phyloP scores from a whole-genome alignment of 2,329 filamentous ascomycete species.

The Fusarium chaquense region DNA sequence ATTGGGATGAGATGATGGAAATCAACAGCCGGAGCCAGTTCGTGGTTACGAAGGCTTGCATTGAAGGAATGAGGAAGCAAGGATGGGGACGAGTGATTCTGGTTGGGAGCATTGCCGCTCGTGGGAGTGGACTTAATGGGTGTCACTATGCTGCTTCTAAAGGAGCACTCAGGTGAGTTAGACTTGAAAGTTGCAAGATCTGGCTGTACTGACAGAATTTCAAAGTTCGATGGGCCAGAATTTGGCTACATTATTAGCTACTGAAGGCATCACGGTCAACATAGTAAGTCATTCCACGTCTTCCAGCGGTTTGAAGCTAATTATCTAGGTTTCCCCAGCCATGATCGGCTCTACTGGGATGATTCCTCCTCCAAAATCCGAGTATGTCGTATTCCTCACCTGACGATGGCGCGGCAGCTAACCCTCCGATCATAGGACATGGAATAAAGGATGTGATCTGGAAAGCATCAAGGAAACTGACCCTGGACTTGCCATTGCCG shows the following conservation, averaged over 20 bases:
- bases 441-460: slow-evolving; percentile 49
- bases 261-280: slow-evolving; percentile 53
- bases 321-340: slow-evolving; percentile 50
- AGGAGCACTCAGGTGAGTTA: slow-evolving; percentile 45
- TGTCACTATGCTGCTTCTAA: slow-evolving; percentile 54
- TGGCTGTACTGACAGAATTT: neutral
- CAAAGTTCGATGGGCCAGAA: slow-evolving; percentile 53
- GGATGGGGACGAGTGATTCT: slow-evolving; percentile 51
- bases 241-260: slow-evolving; percentile 50
- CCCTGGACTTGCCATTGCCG: slow-evolving; percentile 52
- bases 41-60: slow-evolving; percentile 50
- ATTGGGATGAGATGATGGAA: slow-evolving; percentile 55
- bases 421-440: slow-evolving; percentile 41
- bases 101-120: slow-evolving; percentile 52
- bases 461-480: slow-evolving; percentile 49
- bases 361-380: slow-evolving; percentile 51
- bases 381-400: slow-evolving; percentile 28
- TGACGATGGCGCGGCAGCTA: neutral
- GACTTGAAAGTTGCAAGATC: neutral
- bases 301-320: neutral
- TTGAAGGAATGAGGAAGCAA: slow-evolving; percentile 50
- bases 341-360: slow-evolving; percentile 54
- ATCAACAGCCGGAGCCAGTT: slow-evolving; percentile 53
- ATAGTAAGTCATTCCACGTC: slow-evolving; percentile 35
- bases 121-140: slow-evolving; percentile 52